phyloP scores from a whole-genome alignment of 768 basidiomycete species.

The Lentinula sp. region DNA sequence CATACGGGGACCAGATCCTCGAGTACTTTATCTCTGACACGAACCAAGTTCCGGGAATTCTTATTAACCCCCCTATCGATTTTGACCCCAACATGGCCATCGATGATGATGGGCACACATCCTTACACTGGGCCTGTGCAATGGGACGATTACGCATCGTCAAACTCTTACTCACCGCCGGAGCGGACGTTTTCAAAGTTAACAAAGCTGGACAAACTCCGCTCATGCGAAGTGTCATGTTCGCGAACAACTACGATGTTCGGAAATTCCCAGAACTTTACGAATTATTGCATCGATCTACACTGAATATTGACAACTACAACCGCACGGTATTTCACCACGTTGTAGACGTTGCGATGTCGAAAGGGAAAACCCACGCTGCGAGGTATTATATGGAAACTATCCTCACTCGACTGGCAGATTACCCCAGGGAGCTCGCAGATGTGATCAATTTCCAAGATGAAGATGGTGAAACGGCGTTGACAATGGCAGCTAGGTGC shows the following conservation, averaged over 20 bases:
- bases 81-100: constrained; percentile 96
- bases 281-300: constrained; percentile 94
- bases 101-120: constrained; percentile 96
- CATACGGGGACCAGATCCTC: constrained; percentile 93
- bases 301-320: constrained; percentile 96
- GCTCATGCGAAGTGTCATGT: constrained; percentile 98
- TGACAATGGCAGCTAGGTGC: constrained; percentile 95
- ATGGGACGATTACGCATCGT: constrained; percentile 98
- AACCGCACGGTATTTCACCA: constrained; percentile 99
- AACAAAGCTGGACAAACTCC: constrained; percentile 97
- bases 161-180: constrained; percentile 87
- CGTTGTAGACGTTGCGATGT: constrained; percentile 94
- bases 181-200: constrained; percentile 94
- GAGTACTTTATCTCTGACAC: constrained; percentile 99
- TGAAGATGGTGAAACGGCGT: constrained; percentile 95
- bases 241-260: constrained; percentile 98
- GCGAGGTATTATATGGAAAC: constrained; percentile 99
- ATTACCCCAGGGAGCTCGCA: constrained; percentile 92
- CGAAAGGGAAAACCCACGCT: constrained; percentile 96
- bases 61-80: constrained; percentile 82
- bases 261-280: constrained; percentile 98
- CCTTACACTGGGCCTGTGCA: constrained; percentile 97
- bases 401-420: constrained; percentile 76
- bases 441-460: constrained; percentile 99
- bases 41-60: constrained; percentile 79